Evolutionary conservation across 805 yeast species (phyloP), one percentile per base, ranked within the genome.

Genomic region (Saturnispora halmiae): DNA sequence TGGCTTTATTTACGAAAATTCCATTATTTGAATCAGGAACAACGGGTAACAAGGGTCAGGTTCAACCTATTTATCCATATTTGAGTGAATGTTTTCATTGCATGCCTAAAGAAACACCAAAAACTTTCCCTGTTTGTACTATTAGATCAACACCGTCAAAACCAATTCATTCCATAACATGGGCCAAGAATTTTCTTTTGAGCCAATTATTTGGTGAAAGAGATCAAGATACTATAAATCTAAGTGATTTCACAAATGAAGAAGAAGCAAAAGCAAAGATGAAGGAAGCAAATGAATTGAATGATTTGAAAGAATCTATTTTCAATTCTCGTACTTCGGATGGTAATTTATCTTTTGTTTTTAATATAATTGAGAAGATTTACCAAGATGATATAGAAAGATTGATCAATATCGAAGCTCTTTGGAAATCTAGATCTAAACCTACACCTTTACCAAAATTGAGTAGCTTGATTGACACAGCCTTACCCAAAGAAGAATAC

Each of bases 111-210:
- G 92, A 78, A 28, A 79, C 94, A 0, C 95, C 96, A 5, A 87
- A 83, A 54, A 72, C 92, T 0, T 92, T 77, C 58, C 96, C 99
- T 0, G 96, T 92, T 1, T 92, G 99, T 59, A 92, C 98, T 0
- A 92, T 92, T 44, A 70, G 99, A 48, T 85, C 96, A 5, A 92
- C 98, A 0, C 99, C 99, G 0, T 84, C 95, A 0, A 87, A 83
- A 55, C 96, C 96, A 0, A 80, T 92, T 5, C 99, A 92, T 56
- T 87, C 96, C 59, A 80, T 92, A 20, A 95, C 94, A 1, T 92
- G 99, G 99, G 94, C 96, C 7, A 92, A 92, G 56, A 85, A 82
- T 51, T 94, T 85, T 54, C 62, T 92, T 38, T 87, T 92, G 55
- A 70, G 75, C 19, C 94, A 86, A 54, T 65, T 92, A 28, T 90